Percentiles rank a stretch among this genome's conserved stretches.
Conservation (phyloP, 164 flowering plant species). For the Sedum album region DNA sequence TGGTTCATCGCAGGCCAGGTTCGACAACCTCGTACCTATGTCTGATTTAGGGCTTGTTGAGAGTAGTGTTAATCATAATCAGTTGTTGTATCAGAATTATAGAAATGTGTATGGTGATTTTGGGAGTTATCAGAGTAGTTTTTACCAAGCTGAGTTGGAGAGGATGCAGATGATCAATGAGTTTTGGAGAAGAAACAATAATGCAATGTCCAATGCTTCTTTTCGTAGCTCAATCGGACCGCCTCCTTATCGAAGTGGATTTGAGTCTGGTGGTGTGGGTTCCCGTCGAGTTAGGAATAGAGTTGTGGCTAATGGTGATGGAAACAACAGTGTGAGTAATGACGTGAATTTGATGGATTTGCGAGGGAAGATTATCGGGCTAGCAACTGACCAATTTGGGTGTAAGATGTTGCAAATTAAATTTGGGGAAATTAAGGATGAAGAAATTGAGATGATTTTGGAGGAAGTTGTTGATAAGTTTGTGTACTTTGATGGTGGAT, state of each 20-base stretch:
- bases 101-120: not conserved
- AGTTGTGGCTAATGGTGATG: not conserved
- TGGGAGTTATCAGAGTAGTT: not conserved
- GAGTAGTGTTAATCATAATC: not conserved
- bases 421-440: constrained; percentile 10
- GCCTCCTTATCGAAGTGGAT: no score
- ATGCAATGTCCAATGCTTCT: no score
- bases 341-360: constrained; percentile 11
- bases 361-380: constrained; percentile 20
- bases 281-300: no score
- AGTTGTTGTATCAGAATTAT: not conserved
- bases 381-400: constrained; percentile 35
- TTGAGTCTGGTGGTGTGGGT: no score
- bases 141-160: not conserved
- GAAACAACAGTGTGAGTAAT: not conserved
- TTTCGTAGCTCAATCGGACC: no score
- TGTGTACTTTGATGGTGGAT: constrained; percentile 27
- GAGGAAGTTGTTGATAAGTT: constrained; percentile 23
- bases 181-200: not conserved
- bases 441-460: constrained; percentile 25
- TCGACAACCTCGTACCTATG: not conserved
- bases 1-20: not conserved
- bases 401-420: constrained; percentile 21
- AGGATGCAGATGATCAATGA: not conserved
- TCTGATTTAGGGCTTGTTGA: not conserved